A percentile compares a stretch with the other conserved stretches of the same genome.
Conservation (phyloP, 495 filamentous ascomycete species). For the Parathielavia appendiculata region DNA sequence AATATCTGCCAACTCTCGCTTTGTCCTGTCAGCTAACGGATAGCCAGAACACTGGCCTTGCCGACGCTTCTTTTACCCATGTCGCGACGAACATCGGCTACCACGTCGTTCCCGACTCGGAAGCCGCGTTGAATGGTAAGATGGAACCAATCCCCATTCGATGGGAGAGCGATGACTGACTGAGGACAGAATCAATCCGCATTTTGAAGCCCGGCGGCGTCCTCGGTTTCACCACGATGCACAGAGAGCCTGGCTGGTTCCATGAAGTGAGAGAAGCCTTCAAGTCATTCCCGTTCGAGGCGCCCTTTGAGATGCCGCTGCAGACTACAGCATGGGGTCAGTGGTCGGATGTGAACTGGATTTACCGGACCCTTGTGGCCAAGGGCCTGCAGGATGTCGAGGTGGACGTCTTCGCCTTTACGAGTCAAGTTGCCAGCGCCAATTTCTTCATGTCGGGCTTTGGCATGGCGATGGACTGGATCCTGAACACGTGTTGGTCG, state of each 20-base stretch:
- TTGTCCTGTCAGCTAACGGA: neutral
- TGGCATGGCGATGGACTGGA: slow-evolving; percentile 36
- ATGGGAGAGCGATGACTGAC: slow-evolving; percentile 3
- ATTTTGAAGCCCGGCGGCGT: slow-evolving; percentile 37
- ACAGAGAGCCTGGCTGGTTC: slow-evolving; percentile 27
- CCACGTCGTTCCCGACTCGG: slow-evolving; percentile 40
- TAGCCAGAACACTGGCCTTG: slow-evolving; percentile 31
- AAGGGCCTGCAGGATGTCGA: slow-evolving; percentile 34
- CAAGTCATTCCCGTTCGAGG: slow-evolving; percentile 36
- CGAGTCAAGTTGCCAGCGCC: slow-evolving; percentile 27
- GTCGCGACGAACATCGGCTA: slow-evolving; percentile 41
- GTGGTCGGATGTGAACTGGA: slow-evolving; percentile 36
- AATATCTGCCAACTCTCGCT: too few species aligned
- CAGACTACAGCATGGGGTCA: slow-evolving; percentile 31
- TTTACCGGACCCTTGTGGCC: slow-evolving; percentile 28
- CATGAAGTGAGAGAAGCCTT: slow-evolving; percentile 33
- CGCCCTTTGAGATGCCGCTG: slow-evolving; percentile 29
- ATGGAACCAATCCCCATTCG: neutral
- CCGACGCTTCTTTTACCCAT: slow-evolving; percentile 33
- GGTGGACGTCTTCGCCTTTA: slow-evolving; percentile 28
- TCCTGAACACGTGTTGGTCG: slow-evolving; percentile 34
- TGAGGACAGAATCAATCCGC: slow-evolving; percentile 32
- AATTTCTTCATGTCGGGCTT: slow-evolving; percentile 31
- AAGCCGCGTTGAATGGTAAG: slow-evolving; percentile 37
- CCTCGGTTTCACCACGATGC: slow-evolving; percentile 39